Evolutionary conservation across 225 moss, liverwort and hornwort genomes (phyloP).

Genomic region (Thuidium tamariscinum): DNA sequence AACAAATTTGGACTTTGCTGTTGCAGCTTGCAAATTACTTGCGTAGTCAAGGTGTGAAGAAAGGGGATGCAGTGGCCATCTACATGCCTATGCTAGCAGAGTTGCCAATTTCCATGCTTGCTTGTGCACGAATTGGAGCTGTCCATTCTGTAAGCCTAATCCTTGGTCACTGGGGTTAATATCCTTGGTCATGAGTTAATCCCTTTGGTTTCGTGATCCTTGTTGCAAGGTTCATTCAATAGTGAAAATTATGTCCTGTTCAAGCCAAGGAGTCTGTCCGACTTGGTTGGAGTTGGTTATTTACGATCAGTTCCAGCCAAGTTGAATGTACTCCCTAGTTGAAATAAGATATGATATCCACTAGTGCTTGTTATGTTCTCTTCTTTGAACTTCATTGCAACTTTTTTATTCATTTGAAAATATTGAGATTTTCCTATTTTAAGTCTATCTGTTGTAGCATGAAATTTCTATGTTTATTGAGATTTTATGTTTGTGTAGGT

Average conservation of each 20-base stretch:
- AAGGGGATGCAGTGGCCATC: slow-evolving; percentile 89
- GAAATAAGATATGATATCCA: not conserved
- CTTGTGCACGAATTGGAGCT: slow-evolving; percentile 97
- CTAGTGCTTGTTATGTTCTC: not conserved
- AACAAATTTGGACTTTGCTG: not conserved
- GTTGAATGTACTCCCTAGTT: not conserved
- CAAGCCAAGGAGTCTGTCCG: not conserved
- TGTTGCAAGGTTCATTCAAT: not conserved
- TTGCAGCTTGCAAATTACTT: slow-evolving; percentile 89
- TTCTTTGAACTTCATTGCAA: not conserved
- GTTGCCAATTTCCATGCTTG: slow-evolving; percentile 90
- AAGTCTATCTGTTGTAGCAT: not conserved
- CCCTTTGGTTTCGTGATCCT: not conserved
- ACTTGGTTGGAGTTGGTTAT: not conserved
- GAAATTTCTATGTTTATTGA: not conserved
- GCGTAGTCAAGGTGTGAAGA: slow-evolving; percentile 69
- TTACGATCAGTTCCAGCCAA: not conserved
- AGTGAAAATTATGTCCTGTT: not conserved
- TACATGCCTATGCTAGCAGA: slow-evolving; percentile 96
- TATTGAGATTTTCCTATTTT: not conserved
- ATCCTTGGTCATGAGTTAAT: not conserved
- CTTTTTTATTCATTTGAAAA: not conserved
- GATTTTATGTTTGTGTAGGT: slow-evolving; percentile 33
- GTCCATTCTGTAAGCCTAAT: slow-evolving; percentile 71
- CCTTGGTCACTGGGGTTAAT: not conserved